Evolutionary conservation across 2,329 filamentous ascomycete species (phyloP), one percentile per base, ranked within the genome.

Genomic region (Exophiala spinifera): DNA sequence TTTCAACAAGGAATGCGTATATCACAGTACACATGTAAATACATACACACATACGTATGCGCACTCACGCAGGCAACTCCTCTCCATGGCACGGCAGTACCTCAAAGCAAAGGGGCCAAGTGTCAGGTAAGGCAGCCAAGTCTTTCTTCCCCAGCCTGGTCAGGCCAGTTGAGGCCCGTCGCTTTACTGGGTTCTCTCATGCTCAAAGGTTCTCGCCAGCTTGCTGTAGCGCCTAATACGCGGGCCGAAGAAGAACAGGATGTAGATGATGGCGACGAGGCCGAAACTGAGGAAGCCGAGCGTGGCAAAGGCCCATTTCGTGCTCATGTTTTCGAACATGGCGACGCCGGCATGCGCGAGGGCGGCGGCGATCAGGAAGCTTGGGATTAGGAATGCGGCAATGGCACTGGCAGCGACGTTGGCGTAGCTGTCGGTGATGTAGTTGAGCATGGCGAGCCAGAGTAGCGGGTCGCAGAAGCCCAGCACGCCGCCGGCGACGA

Each of bases 361-460:
- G 28, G 56, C 71, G 15, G 72, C 72, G 4, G 72, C 72, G 45
- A 75, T 68, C 19, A 72, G 46, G 47, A 74, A 74, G n/a, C 68
- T 71, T 1, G 73, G 72, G 50, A 75, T 74, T 45, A 74, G 61
- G 64, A 75, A 75, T 1, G 73, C 72, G 1, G 73, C 72, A 37
- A 75, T 71, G 6, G 72, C 72, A 17, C 68, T 71, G 3, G 64
- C 72, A 14, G 72, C 72, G 7, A 74, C 67, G 56, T 72, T 73
- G 25, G 71, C 70, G 47, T 75, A 75, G 3, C 70, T 66, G 60
- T 75, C 71, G 25, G 71, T 70, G 44, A 74, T 71, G 57, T 75
- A 75, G 49, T 72, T 75, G 42, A 75, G 60, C 72, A 74, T 75
- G 46, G 64, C 62, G n/a, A 74, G 64, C 70, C 71, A 75, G 3